Conservation (phyloP, 2,329 filamentous ascomycete species). For the Penicillium crustosum region DNA sequence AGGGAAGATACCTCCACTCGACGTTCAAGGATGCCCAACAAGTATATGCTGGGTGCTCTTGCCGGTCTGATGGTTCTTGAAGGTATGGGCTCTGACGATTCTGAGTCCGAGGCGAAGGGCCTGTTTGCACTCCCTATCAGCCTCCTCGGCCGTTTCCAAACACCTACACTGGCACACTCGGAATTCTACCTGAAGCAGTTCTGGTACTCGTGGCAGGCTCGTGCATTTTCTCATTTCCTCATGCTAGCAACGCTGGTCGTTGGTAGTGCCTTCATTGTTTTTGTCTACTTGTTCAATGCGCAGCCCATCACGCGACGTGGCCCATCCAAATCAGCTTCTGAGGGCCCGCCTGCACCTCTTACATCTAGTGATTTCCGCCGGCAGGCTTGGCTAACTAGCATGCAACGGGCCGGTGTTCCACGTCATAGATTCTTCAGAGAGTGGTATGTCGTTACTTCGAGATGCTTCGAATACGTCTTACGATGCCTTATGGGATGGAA, state of each 20-base stretch:
- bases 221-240: conserved; percentile 45
- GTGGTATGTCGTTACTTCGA: conserved; percentile 73
- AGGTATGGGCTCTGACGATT: conserved; percentile 69
- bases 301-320: conserved; percentile 56
- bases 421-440: conserved; percentile 84
- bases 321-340: conserved; percentile 35
- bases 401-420: conserved; percentile 90
- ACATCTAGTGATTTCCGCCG: conserved; percentile 82
- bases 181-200: conserved; percentile 28
- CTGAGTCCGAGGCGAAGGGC: conserved; percentile 63
- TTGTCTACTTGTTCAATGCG: conserved; percentile 56
- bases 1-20: conserved; percentile 45
- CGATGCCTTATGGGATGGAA: conserved; percentile 75
- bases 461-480: conserved; percentile 77
- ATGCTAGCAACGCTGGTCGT: conserved; percentile 54
- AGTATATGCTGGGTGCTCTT: conserved; percentile 89
- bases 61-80: conserved; percentile 91
- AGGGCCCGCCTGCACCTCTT: conserved; percentile 48
- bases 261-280: conserved; percentile 57
- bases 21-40: conserved; percentile 59
- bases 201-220: conserved; percentile 41
- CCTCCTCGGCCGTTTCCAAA: conserved; percentile 47
- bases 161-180: conserved; percentile 26
- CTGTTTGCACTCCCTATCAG: conserved; percentile 65
- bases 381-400: conserved; percentile 88